Evolutionary conservation across 768 basidiomycete species (phyloP).

Genomic region (Psilocybe cyanescens): DNA sequence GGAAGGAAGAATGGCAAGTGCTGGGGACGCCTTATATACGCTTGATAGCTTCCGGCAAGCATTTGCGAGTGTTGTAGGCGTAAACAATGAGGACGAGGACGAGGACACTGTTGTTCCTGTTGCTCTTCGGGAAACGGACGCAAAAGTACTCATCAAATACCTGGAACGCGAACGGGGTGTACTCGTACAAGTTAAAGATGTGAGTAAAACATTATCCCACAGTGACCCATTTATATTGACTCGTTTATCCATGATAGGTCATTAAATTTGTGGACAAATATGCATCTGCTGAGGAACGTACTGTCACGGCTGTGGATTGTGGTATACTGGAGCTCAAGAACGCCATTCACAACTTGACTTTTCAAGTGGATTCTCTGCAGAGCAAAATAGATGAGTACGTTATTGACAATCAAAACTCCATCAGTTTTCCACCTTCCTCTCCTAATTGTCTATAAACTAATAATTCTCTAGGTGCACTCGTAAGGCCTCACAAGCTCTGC

Average conservation of each 20-base stretch:
- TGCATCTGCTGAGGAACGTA: conserved; percentile 35
- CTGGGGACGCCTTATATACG: conserved; percentile 66
- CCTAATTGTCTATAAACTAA: background rate
- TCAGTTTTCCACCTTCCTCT: background rate
- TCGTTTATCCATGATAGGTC: conserved; percentile 46
- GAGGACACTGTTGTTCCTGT: background rate
- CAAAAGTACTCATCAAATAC: conserved; percentile 73
- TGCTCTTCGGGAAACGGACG: conserved; percentile 61
- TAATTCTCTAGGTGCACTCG: conserved; percentile 56
- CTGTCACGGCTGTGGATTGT: conserved; percentile 77
- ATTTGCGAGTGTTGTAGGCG: conserved; percentile 52
- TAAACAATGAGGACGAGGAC: conserved; percentile 17
- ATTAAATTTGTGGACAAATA: conserved; percentile 73
- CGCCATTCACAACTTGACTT: conserved; percentile 67
- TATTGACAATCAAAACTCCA: background rate
- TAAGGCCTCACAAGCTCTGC: conserved; percentile 68
- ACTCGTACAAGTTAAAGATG: conserved; percentile 69
- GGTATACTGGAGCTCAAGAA: conserved; percentile 82
- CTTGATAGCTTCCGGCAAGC: conserved; percentile 60
- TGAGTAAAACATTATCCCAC: conserved; percentile 34
- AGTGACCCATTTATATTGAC: background rate
- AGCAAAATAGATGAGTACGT: conserved; percentile 73
- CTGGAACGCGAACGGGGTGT: conserved; percentile 75
- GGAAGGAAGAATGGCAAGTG: conserved; percentile 42
- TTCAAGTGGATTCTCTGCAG: conserved; percentile 73